Base-by-base conservation (phyloP, 2,329 filamentous ascomycete species). In the Verticillium alfalfae region DNA sequence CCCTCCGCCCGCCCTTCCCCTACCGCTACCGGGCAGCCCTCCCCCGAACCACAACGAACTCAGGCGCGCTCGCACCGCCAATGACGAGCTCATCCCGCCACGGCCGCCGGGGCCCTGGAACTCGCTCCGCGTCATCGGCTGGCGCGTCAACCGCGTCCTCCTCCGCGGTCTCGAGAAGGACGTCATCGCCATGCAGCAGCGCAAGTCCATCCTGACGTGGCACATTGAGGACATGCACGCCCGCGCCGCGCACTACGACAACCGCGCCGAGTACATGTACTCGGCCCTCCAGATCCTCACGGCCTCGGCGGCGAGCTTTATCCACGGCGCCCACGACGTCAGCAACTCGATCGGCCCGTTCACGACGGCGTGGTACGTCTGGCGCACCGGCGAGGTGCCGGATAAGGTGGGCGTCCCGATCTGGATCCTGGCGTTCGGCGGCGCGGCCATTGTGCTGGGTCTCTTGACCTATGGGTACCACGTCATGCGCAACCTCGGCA, bases 401-500 rank as follows among this genome's bases (percentile, higher is more conserved):
- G 70, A 69, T 12, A 67, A 73, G n/a, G 72, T 75, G 1, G 70
- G 72, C 9, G 78, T 81, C 16, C 81, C 81, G 1, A 66, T 80
- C 45, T 84, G 82, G 80, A 75, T 83, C 62, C 71, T 84, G 13
- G 77, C 78, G 58, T 76, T 81, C 36, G 79, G 81, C 16, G 80
- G 80, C 62, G 70, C 75, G 0, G 73, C 75, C 57, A 81, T 85
- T 34, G 80, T 81, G 55, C 69, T 85, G n/a, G 85, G 85, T n/a
- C 75, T 88, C 62, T 77, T 82, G 73, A 85, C 83, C 10, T 88
- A 86, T 66, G 85, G 85, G 8, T 88, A 87, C 71, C 84, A 87
- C 68, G 86, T 88, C 68, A 85, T 86, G 81, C 77, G 81, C 59
- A 80, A 80, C 56, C 76, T 85, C 61, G 82, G 82, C 9, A 85